Base-by-base conservation (phyloP, 2,329 filamentous ascomycete species). In the Chaetomium sp. region DNA sequence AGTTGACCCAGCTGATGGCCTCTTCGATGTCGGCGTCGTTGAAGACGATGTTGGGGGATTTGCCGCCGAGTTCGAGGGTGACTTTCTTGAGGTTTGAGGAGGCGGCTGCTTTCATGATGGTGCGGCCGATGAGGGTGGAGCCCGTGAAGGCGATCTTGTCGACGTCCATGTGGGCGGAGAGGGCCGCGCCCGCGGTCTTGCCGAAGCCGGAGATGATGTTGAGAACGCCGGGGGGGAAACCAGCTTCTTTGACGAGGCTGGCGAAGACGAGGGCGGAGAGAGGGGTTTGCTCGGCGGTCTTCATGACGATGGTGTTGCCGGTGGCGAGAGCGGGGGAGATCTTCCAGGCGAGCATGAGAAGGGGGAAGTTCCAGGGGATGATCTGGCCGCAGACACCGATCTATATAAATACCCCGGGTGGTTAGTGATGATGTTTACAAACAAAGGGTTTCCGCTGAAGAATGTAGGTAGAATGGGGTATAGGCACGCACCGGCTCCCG, bases 311-410 rank as follows among this genome's bases (percentile, higher is more conserved):
- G 4, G 78, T 82, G 80, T 89, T 89, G 67, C 87, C 87, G 40
- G 82, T 82, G 63, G 85, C 84, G 66, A 90, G 76, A 45, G 86
- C 86, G 49, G 86, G 86, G 57, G 80, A 85, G 59, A 89, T 85
- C 82, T 95, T 95, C 89, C 89, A 95, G 52, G 81, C 79, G 69
- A 80, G 80, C 87, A 91, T 91, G 68, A 88, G 81, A 46, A 92
- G 76, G 6, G 88, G 88, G 76, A 90, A 92, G 78, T 92, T 92
- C 88, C 88, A 91, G 60, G 89, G 89, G 66, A 94, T 92, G 68
- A 92, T 91, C 72, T 94, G 89, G 67, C 86, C 90, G 71, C 47
- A 41, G 4, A 38, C 19, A 14, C 41, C 46, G 19, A 52, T 56
- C 55, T 51, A 40, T 5, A 27, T 12, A 32, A n/a, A 11, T 5